These are phyloP conservation scores for Carex scoparia DNA, from an alignment of 176 grass and related monocot genomes.

Conservation along the genomic window DNA sequence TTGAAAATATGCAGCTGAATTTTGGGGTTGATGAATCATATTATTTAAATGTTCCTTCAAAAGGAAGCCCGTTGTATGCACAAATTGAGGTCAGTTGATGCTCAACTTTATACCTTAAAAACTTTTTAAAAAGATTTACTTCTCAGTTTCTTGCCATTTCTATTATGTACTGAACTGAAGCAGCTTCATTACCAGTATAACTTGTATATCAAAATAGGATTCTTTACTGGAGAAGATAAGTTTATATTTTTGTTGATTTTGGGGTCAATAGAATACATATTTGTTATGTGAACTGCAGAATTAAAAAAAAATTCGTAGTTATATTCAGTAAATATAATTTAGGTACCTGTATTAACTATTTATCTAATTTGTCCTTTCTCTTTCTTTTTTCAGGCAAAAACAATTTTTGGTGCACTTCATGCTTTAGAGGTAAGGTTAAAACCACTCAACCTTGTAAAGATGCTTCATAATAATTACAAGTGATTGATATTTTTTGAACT, in stretches of 20 bases:
- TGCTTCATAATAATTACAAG: not conserved
- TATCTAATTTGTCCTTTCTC: slow-evolving; percentile 7
- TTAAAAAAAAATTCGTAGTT: not conserved
- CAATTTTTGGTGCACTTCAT: slow-evolving; percentile 87
- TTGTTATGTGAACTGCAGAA: not conserved
- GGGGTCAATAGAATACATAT: not conserved
- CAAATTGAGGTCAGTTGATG: slow-evolving; percentile 54
- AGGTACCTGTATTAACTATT: not conserved
- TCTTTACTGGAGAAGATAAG: not conserved
- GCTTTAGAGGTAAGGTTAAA: slow-evolving; percentile 68
- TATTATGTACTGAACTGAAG: not conserved
- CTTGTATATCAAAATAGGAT: not conserved
- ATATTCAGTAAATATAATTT: not conserved
- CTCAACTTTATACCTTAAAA: not conserved
- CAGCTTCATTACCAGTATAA: not conserved
- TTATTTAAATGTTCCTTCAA: slow-evolving; percentile 50
- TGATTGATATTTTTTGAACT: slow-evolving; percentile 2
- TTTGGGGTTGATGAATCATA: slow-evolving; percentile 86
- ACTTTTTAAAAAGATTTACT: not conserved
- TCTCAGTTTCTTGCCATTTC: not conserved
- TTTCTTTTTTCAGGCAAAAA: slow-evolving; percentile 73
- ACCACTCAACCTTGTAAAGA: not conserved
- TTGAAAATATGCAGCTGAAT: slow-evolving; percentile 55
- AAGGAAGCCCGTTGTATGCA: slow-evolving; percentile 48
- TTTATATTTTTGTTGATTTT: not conserved